Conservation (phyloP, 176 grass and related monocot genomes). For the Dendrocalamus sinicus region DNA sequence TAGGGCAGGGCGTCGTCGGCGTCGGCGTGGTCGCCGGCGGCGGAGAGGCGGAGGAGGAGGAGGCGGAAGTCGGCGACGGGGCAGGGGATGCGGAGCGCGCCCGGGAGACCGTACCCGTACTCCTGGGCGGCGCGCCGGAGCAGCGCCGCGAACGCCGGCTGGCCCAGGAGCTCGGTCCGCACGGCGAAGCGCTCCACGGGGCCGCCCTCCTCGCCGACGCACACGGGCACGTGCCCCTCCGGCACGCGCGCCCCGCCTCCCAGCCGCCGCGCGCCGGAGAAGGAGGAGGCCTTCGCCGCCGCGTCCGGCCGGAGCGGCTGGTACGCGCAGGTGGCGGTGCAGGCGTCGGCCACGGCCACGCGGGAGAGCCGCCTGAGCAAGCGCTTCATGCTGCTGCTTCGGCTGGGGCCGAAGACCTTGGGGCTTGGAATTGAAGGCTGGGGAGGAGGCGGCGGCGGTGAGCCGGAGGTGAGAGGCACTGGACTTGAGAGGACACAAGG, state of each 20-base stretch:
- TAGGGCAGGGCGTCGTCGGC: conserved; percentile 7
- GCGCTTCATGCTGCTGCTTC: conserved; percentile 54
- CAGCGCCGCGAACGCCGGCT: conserved; percentile 71
- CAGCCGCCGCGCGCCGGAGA: conserved; percentile 30
- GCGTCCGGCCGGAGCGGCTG: conserved; percentile 37
- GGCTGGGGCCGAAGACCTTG: background rate
- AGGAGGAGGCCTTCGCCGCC: background rate
- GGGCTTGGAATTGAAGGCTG: background rate
- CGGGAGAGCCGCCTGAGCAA: conserved; percentile 69
- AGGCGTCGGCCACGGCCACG: conserved; percentile 63
- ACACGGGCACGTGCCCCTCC: conserved; percentile 80
- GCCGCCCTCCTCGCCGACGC: conserved; percentile 74
- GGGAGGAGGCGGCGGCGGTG: background rate
- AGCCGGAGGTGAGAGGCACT: background rate
- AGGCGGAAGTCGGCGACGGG: conserved; percentile 66
- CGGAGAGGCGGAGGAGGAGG: conserved; percentile 53
- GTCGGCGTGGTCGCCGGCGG: background rate
- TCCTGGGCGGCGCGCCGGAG: conserved; percentile 83
- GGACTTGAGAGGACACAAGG: conserved; percentile 10
- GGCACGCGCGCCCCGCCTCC: conserved; percentile 31
- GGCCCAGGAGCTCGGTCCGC: conserved; percentile 64
- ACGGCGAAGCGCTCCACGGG: conserved; percentile 82
- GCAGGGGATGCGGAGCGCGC: conserved; percentile 93
- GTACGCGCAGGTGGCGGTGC: conserved; percentile 48
- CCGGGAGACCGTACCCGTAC: conserved; percentile 86